Base-by-base conservation (phyloP, 306 rosid genomes). In the Trifolium subterraneum region DNA sequence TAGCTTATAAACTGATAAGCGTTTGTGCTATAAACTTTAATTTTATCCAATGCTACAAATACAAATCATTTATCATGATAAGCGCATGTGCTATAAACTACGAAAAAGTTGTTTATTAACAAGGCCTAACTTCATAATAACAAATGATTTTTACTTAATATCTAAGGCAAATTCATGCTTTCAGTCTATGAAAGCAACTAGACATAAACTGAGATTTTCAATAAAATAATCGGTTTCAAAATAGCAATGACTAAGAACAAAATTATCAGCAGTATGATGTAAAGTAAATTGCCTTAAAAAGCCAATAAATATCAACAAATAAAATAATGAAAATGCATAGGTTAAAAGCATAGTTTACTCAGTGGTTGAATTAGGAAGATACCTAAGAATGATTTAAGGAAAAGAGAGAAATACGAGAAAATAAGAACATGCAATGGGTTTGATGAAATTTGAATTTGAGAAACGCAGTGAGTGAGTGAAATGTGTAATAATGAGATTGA, bases 401-500 rank as follows among this genome's bases (percentile, higher is more conserved):
- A 66, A 66, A 42, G n/a, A 23, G 38, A 14, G 14, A 39, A 66
- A 66, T 66, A 44, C 20, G 54, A 7, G 56, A 44, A 36, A 36
- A 44, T 8, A 67, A 67, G 9, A 67, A 1, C 58, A 44, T 67
- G 58, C 58, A 67, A 64, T 48, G 54, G 54, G 16, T 29, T 31
- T 61, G 44, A 8, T 31, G 20, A 33, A 36, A 63, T 8, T 63
- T 36, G 27, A 64, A 18, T 38, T 64, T 3, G 15, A 38, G 50
- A 64, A 64, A 18, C 10, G n/a, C n/a, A n/a, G n/a, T 13, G 15
- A 4, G 68, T 35, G 47, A 35, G 47, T 62, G 42, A 10, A 59
- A 27, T 36, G 25, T 13, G 7, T 44, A 44, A 44, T 44, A 44
- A 44, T 44, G 2, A 44, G 39, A 36, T 36, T 36, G 8, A 42